Percentiles rank a stretch among this genome's conserved stretches.
phyloP scores from a whole-genome alignment of 2,329 filamentous ascomycete species.

The Paraconiothyrium sp. region DNA sequence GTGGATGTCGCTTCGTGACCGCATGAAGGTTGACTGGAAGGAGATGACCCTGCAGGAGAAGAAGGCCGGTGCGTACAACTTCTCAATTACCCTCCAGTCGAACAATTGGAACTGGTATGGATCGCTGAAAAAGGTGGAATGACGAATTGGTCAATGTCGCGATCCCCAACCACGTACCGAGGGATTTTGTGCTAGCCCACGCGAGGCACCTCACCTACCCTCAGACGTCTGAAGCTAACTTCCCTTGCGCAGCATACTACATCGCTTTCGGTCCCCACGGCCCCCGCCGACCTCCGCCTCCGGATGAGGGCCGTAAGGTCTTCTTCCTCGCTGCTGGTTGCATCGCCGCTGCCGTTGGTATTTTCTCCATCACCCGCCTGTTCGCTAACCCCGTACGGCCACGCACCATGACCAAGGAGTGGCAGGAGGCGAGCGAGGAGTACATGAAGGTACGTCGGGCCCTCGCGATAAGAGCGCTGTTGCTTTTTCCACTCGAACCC shows the following conservation, averaged over 20 bases:
- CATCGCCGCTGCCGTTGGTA: slow-evolving; percentile 69
- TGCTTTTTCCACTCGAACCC: slow-evolving; percentile 1
- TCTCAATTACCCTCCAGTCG: slow-evolving; percentile 8
- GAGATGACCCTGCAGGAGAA: slow-evolving; percentile 97
- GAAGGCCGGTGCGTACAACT: slow-evolving; percentile 86
- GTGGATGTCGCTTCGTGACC: slow-evolving; percentile 97
- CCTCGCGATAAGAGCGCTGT: slow-evolving; percentile 11
- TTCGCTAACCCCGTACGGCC: slow-evolving; percentile 74
- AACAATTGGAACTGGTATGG: slow-evolving; percentile 28
- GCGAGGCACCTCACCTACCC: slow-evolving; percentile 19
- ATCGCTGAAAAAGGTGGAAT: slow-evolving; percentile 30
- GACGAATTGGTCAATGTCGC: slow-evolving; percentile 39
- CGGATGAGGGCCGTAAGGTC: slow-evolving; percentile 85
- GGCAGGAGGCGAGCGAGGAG: slow-evolving; percentile 95
- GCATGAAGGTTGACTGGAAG: slow-evolving; percentile 98
- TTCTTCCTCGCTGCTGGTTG: slow-evolving; percentile 76
- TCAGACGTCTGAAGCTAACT: slow-evolving; percentile 34
- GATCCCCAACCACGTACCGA: slow-evolving; percentile 31
- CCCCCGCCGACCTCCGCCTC: slow-evolving; percentile 82
- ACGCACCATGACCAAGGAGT: slow-evolving; percentile 94
- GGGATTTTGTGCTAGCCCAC: slow-evolving; percentile 20
- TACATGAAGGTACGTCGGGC: slow-evolving; percentile 79
- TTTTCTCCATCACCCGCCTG: slow-evolving; percentile 78
- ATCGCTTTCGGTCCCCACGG: slow-evolving; percentile 98
- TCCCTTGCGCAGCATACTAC: slow-evolving; percentile 81